Evolutionary conservation across 345 rosid genomes (phyloP).

Genomic region (Acer saccharum): DNA sequence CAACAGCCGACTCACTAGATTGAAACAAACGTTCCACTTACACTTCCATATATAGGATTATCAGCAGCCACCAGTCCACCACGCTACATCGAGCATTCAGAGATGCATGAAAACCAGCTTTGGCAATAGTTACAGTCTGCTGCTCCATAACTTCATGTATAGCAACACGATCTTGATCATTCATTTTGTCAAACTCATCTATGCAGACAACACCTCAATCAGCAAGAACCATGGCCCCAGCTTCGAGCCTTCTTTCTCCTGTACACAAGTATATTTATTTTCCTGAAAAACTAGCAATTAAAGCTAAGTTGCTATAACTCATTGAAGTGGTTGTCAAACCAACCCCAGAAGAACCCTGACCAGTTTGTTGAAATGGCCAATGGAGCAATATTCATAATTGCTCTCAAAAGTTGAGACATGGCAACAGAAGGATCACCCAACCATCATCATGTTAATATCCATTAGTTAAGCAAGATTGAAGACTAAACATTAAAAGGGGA

Average conservation of each 20-base stretch:
- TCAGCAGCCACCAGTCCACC: constrained; percentile 76
- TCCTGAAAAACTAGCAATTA: not conserved
- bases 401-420: constrained; percentile 95
- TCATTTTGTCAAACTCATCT: constrained; percentile 99
- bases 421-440: constrained; percentile 99
- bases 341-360: constrained; percentile 99
- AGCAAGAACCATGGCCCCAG: constrained; percentile 99
- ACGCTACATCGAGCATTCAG: constrained; percentile 97
- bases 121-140: constrained; percentile 98
- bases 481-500: not conserved
- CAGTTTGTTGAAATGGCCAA: constrained; percentile 98
- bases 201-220: constrained; percentile 97
- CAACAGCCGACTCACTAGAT: not conserved
- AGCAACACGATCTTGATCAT: constrained; percentile 99
- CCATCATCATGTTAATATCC: constrained; percentile 99
- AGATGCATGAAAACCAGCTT: constrained; percentile 99
- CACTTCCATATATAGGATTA: constrained; percentile 98
- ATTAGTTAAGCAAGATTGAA: not conserved
- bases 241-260: constrained; percentile 99
- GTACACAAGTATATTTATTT: constrained; percentile 21
- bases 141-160: constrained; percentile 99
- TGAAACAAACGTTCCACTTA: constrained; percentile 39
- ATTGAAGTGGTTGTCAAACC: constrained; percentile 59
- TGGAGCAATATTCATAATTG: constrained; percentile 97
- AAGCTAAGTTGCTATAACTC: not conserved